Conservation (phyloP, 768 basidiomycete genomes). For the Dacryopinax primogenitus region DNA sequence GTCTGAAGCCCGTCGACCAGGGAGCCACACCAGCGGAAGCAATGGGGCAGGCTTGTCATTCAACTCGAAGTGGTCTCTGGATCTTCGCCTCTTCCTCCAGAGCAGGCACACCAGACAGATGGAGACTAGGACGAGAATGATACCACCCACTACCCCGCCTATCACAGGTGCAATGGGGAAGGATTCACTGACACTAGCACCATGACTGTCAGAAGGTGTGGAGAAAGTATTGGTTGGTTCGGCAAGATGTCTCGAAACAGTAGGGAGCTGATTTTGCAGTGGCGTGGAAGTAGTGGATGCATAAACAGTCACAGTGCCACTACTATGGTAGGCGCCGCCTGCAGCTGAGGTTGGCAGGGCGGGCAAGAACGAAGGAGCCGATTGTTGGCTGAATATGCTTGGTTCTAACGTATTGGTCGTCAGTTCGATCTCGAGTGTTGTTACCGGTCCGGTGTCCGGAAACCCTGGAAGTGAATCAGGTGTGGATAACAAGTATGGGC, state of each 20-base stretch:
- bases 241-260: too few species aligned
- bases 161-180: neutral
- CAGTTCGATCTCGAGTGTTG: too few species aligned
- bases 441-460: neutral
- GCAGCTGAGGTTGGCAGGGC: too few species aligned
- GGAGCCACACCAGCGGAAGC: neutral
- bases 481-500: neutral
- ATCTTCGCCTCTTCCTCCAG: neutral
- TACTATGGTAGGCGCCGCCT: too few species aligned
- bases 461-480: neutral
- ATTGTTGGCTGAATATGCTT: too few species aligned
- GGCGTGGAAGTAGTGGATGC: neutral
- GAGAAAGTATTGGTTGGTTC: too few species aligned
- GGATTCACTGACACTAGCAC: neutral
- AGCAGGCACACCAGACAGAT: neutral
- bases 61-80: neutral
- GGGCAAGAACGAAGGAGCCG: too few species aligned
- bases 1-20: neutral
- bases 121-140: neutral
- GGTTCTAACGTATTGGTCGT: too few species aligned
- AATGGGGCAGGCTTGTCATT: neutral
- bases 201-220: too few species aligned
- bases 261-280: too few species aligned
- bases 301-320: too few species aligned
- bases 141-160: neutral